phyloP scores from a whole-genome alignment of 2,329 filamentous ascomycete species.

The Kalmusia sp. region DNA sequence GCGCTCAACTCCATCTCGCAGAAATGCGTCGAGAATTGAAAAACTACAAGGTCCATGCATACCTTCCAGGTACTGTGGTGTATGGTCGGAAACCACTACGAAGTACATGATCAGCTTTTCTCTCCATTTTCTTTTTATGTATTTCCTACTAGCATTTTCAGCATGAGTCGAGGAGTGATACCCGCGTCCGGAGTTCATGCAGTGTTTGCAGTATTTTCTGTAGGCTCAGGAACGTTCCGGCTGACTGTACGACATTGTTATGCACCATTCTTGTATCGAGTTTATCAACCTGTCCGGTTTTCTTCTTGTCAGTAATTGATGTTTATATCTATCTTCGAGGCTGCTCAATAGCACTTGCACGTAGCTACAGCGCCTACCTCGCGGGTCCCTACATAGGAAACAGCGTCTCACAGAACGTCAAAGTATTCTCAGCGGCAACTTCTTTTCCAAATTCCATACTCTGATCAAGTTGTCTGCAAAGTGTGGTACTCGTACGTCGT shows the following conservation, averaged over 20 bases:
- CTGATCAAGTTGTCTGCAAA: too few species aligned
- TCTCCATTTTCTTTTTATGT: neutral
- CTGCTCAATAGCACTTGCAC: too few species aligned
- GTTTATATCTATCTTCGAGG: too few species aligned
- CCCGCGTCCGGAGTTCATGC: neutral
- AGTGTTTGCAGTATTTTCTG: neutral
- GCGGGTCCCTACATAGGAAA: too few species aligned
- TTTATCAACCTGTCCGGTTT: too few species aligned
- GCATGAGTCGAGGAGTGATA: constrained; percentile 3
- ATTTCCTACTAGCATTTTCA: neutral
- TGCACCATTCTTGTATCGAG: too few species aligned
- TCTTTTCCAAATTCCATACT: too few species aligned
- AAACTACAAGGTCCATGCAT: constrained; percentile 43
- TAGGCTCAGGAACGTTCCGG: neutral
- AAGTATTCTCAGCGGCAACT: too few species aligned
- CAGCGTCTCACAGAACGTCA: too few species aligned
- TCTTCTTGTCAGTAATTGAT: too few species aligned
- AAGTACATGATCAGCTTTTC: neutral
- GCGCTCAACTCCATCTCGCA: constrained; percentile 47
- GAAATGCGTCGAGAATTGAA: constrained; percentile 44
- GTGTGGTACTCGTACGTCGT: too few species aligned
- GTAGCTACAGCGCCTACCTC: too few species aligned
- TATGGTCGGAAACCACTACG: constrained; percentile 44
- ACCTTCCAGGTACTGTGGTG: constrained; percentile 45
- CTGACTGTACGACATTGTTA: neutral